Evolutionary conservation across 1,284 basidiomycete species (phyloP), one percentile per base, ranked within the genome.

Genomic region (Pholiota adiposa): DNA sequence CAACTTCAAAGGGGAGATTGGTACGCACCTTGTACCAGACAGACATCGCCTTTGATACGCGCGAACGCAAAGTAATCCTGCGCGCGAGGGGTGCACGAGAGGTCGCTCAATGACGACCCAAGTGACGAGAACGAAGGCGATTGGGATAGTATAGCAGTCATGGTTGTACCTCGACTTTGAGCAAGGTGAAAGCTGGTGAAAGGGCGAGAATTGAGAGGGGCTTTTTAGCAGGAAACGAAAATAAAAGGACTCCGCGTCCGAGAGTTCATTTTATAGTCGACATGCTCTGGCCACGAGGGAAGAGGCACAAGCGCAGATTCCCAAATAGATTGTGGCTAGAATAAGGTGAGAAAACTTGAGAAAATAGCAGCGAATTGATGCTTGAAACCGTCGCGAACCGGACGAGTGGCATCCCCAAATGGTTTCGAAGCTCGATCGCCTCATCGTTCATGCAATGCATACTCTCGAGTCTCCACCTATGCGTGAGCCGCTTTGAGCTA

Each of bases 41-140:
- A 77, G 6, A 84, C 68, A 49, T 79, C 72, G 40, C 74, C 75
- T 36, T 78, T 73, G 11, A 84, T 69, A 31, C 73, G 74, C 18
- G 82, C 83, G 65, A 84, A 83, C 4, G 81, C 83, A 61, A 84
- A 84, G 29, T 71, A 72, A 25, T 69, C 68, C 14, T 63, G 70
- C n/a, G 66, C 40, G 31, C 54, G 61, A 52, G 50, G 59, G 59
- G 48, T 53, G 11, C 41, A 54, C 2, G 51, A 54, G 21, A 25
- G 3, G n/a, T 50, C 49, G 41, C 49, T 50, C 50, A 34, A 56
- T 44, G 50, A 27, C 14, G 50, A 27, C 18, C 38, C 51, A 43
- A 63, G 56, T 43, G 56, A 48, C 41, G 54, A 53, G 27, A 56
- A 38, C n/a, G 49, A 50, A 53, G 56, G 38, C 27, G 60, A 27